Base-by-base conservation (phyloP, 75 land plant species). In the Picea glauca region DNA sequence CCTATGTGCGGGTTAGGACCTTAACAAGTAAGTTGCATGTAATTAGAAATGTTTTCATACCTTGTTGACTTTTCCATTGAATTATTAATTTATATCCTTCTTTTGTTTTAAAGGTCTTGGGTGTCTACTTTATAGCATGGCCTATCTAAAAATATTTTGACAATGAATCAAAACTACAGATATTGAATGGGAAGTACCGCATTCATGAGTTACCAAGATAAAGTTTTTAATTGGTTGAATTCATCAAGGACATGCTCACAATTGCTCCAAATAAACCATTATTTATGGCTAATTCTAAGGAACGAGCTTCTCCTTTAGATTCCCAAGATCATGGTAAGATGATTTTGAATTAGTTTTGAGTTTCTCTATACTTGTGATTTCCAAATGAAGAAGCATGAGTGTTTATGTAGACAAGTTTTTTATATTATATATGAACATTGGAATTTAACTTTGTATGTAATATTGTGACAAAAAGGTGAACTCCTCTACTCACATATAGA, bases 151-250 rank as follows among this genome's bases (percentile, higher is more conserved):
- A 95, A 79, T 90, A 90, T 76, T 96, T 98, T 90, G 98, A 98
- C 86, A 94, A 96, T 54, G 99, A 98, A 84, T 98, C 99, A 70
- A 98, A 98, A 82, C 83, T 98, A 43, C 98, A 98, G 83, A 86
- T 98, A 58, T 77, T 95, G 81, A 98, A 98, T 84, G 98, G 94
- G 74, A 98, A 98, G 62, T 98, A 98, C 79, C 89, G 89, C 50
- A 87, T 97, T 17, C 98, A 98, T 61, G 98, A 98, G 60, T 58
- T 83, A 32, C 99, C 99, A 35, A 94, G 84, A 60, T 94, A 93
- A 77, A 91, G 89, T 61, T 58, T 88, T 31, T 30, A 79, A 6
- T 62, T 98, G 20, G 88, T 79, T 0, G 90, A 87, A 18, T 78
- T 98, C 63, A 98, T 98, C 78, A 86, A 82, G 78, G 98, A 94